Base-by-base conservation (phyloP, 805 yeast genomes). In the Saccharomycopsis sp. region DNA sequence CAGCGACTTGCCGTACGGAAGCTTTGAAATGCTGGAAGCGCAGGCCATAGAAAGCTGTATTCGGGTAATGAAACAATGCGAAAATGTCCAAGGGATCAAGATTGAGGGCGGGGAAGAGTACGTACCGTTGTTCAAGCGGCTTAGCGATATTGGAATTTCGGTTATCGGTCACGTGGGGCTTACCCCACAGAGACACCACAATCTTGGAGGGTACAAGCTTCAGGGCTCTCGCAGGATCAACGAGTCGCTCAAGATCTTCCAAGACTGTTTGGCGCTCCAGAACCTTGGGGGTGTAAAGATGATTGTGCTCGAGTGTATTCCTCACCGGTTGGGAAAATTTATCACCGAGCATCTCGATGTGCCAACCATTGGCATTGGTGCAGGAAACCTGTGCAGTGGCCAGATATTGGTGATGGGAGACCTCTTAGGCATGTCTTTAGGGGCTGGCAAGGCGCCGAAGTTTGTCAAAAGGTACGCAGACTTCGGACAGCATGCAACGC, bases 331-430 rank as follows among this genome's bases (percentile, higher is more conserved):
- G 12, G 92, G 92, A 0, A 69, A 75, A 50, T 73, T 75, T 57
- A 81, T 94, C 29, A 87, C 97, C 0, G 68, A 75, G 1, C 72
- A 74, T 14, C 68, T 91, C 34, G 54, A 68, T 1, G 75, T 92
- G 0, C 97, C 98, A 0, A 88, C 95, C 0, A 91, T 92, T 63
- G 99, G 99, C 2, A 92, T 92, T 53, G 99, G 99, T 2, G 97
- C 98, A 0, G 98, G 99, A 0, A 80, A 83, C 21, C 73, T 73
- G 7, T 85, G 92, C 7, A 81, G 88, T 40, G 98, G 97, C 0
- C 98, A 94, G 70, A 97, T 92, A 1, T 76, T 92, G 44, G 99
- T 92, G 0, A 84, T 87, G 69, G 81, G 89, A 2, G 99, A 92
- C 68, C 66, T 89, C 71, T 73, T 92, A 34, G 97, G 97, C 0